phyloP scores from a whole-genome alignment of 768 basidiomycete genomes.

The Mycena filopes region DNA sequence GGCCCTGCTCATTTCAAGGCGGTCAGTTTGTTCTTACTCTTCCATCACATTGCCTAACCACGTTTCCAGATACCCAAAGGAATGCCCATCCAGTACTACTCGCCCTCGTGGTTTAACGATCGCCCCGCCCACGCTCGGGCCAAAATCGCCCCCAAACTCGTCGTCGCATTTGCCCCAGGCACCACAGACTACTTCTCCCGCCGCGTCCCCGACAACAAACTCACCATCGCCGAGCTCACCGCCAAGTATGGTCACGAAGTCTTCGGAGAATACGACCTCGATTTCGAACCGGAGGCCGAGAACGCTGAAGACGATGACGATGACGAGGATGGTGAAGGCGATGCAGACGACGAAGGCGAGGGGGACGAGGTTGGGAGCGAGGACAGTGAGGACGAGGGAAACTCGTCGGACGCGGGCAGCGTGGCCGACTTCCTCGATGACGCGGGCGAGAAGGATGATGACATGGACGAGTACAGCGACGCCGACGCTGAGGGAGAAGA shows the following conservation, averaged over 20 bases:
- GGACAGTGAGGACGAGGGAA: conserved; percentile 19
- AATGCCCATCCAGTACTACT: conserved; percentile 30
- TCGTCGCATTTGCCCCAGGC: conserved; percentile 15
- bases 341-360: conserved; percentile 6
- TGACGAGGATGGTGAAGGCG: background rate
- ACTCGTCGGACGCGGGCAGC: conserved; percentile 7
- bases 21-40: background rate
- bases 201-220: background rate
- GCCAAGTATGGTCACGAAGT: conserved; percentile 14
- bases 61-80: conserved; percentile 10
- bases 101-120: conserved; percentile 17
- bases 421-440: conserved; percentile 3
- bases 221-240: conserved; percentile 3
- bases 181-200: conserved; percentile 10
- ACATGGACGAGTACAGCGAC: background rate
- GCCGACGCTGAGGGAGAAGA: background rate
- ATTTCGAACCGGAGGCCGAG: no score
- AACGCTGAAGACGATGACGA: background rate
- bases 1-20: background rate
- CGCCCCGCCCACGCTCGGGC: conserved; percentile 13
- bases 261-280: conserved; percentile 14
- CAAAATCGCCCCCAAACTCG: conserved; percentile 2
- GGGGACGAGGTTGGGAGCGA: conserved; percentile 16
- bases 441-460: no score
- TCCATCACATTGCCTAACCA: background rate